These are phyloP conservation scores for Mortierella sp. DNA, from an alignment of 371 early-diverging fungal species.

Conservation along the genomic window DNA sequence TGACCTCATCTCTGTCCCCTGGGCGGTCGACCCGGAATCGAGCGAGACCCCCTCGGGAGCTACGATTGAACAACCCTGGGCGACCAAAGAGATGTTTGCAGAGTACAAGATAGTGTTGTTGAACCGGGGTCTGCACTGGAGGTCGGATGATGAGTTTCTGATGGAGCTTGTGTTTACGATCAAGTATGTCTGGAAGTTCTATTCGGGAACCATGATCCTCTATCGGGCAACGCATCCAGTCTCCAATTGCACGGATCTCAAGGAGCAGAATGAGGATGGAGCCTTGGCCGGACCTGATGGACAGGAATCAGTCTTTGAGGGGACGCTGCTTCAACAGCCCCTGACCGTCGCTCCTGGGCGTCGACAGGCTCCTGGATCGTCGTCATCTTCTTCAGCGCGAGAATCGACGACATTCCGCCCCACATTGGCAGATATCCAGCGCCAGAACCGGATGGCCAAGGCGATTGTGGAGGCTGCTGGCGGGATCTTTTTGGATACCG, in stretches of 20 bases:
- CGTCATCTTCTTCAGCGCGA: neutral
- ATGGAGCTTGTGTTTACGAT: constrained; percentile 63
- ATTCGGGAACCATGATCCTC: constrained; percentile 64
- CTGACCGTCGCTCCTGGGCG: constrained; percentile 16
- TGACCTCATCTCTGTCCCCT: constrained; percentile 64
- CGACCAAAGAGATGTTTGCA: constrained; percentile 54
- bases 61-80: constrained; percentile 67
- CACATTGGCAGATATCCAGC: constrained; percentile 67
- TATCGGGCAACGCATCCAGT: constrained; percentile 63
- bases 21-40: constrained; percentile 48
- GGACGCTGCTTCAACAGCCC: constrained; percentile 25
- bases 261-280: constrained; percentile 44
- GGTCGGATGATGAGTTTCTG: constrained; percentile 63
- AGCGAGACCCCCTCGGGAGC: constrained; percentile 59
- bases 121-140: constrained; percentile 63
- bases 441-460: constrained; percentile 70
- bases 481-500: constrained; percentile 70
- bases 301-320: constrained; percentile 22
- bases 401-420: constrained; percentile 58
- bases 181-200: constrained; percentile 58
- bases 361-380: constrained; percentile 14
- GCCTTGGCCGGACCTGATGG: constrained; percentile 25
- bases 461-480: constrained; percentile 70
- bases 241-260: constrained; percentile 28
- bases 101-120: constrained; percentile 65